phyloP scores from a whole-genome alignment of 345 rosid genomes.

The Citrus hindsii region DNA sequence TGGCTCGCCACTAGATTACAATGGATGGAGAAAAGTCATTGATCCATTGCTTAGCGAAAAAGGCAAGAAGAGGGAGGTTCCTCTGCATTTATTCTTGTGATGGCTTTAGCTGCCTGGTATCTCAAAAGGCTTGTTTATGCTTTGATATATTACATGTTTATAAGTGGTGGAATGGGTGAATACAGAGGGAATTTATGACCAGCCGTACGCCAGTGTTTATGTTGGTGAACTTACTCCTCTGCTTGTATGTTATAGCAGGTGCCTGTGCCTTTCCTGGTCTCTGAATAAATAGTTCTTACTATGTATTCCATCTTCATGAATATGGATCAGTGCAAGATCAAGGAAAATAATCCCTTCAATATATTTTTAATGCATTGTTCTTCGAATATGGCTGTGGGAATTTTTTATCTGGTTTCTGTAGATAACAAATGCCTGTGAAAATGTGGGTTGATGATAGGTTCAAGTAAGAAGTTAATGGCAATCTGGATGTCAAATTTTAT shows the following conservation, averaged over 20 bases:
- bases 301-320: background rate
- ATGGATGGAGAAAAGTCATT: slow-evolving; percentile 59
- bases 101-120: background rate
- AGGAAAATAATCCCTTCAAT: too few relatives aligned
- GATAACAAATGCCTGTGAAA: too few relatives aligned
- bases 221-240: too few relatives aligned
- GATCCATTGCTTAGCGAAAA: slow-evolving; percentile 48
- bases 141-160: background rate
- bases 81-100: slow-evolving; percentile 10
- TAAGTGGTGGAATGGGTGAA: background rate
- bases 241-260: too few relatives aligned
- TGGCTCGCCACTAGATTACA: slow-evolving; percentile 45
- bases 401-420: too few relatives aligned
- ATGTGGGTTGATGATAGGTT: too few relatives aligned
- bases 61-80: background rate
- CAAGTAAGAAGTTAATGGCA: too few relatives aligned
- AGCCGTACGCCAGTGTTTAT: too few relatives aligned
- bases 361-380: too few relatives aligned
- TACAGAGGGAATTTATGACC: background rate
- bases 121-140: background rate
- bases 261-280: background rate
- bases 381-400: too few relatives aligned
- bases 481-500: too few relatives aligned
- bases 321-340: too few relatives aligned
- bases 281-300: background rate